Conservation (phyloP, 2,329 filamentous ascomycete species). For the Trichoderma arundinaceum region DNA sequence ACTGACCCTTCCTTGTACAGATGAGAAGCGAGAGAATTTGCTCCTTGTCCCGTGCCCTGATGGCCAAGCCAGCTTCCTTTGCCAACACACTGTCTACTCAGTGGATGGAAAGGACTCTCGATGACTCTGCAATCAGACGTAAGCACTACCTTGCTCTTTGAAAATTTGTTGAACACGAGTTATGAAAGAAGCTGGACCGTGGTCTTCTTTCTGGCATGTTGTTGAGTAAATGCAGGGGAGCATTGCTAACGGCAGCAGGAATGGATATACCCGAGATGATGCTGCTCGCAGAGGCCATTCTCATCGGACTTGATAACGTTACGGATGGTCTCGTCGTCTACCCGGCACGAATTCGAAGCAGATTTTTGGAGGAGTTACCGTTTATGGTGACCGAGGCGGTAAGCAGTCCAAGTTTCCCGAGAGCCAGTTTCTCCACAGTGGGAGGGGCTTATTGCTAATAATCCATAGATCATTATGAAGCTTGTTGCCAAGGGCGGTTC, state of each 20-base stretch:
- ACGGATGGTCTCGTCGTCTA: conserved; percentile 75
- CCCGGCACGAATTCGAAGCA: conserved; percentile 71
- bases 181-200: not conserved
- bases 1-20: not conserved
- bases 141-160: too few species aligned
- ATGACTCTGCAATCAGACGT: conserved; percentile 64
- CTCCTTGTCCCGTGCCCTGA: conserved; percentile 8
- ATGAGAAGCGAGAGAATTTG: conserved; percentile 20
- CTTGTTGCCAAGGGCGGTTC: conserved; percentile 69
- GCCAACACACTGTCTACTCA: conserved; percentile 34
- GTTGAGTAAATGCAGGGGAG: too few species aligned
- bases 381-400: conserved; percentile 72
- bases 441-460: not conserved
- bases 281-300: conserved; percentile 70
- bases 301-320: conserved; percentile 71
- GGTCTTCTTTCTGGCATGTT: not conserved
- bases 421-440: too few species aligned
- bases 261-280: conserved; percentile 53
- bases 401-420: conserved; percentile 43
- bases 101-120: conserved; percentile 72
- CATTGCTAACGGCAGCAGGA: too few species aligned
- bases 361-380: conserved; percentile 73
- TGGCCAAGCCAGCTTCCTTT: conserved; percentile 20
- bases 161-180: too few species aligned
- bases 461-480: conserved; percentile 73